Percentiles rank a stretch among this genome's conserved stretches.
phyloP scores from a whole-genome alignment of 352 stramenopile genomes.

The Phytophthora ramorum region DNA sequence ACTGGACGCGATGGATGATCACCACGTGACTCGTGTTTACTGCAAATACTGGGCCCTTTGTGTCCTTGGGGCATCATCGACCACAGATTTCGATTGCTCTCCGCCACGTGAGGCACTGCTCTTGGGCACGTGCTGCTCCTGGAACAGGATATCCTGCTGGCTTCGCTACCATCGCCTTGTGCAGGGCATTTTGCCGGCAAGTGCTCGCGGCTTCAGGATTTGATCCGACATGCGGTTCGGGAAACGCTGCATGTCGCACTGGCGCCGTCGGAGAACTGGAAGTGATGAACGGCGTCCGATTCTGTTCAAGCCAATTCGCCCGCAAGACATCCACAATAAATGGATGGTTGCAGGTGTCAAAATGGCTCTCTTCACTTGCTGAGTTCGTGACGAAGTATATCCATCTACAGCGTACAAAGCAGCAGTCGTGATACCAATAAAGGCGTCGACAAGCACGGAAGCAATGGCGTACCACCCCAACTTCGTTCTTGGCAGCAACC shows the following conservation, averaged over 20 bases:
- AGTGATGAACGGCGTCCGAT: constrained; percentile 27
- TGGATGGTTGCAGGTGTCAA: too few relatives aligned
- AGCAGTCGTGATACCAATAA: too few relatives aligned
- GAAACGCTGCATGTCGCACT: constrained; percentile 7
- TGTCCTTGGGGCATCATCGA: constrained; percentile 7
- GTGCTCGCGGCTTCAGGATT: neutral
- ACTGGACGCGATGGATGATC: constrained; percentile 5
- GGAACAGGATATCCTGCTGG: constrained; percentile 2
- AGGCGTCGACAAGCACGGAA: too few relatives aligned
- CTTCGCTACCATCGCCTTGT: constrained; percentile 2
- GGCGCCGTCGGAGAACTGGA: neutral
- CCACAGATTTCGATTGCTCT: neutral
- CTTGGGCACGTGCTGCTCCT: neutral
- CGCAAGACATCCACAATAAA: too few relatives aligned
- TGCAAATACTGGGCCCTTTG: neutral
- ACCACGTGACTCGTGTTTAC: neutral
- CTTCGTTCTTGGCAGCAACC: neutral
- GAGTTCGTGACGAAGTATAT: too few relatives aligned
- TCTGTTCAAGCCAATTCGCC: constrained; percentile 1
- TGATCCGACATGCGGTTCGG: constrained; percentile 12
- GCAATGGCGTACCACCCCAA: too few relatives aligned
- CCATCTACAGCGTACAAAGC: too few relatives aligned
- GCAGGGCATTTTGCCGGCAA: neutral
- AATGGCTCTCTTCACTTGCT: too few relatives aligned
- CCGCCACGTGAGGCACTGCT: constrained; percentile 2